Percentiles rank a stretch among this genome's conserved stretches.
Evolutionary conservation across 495 filamentous ascomycete species (phyloP).

Genomic region (Lophiostoma macrostomum): DNA sequence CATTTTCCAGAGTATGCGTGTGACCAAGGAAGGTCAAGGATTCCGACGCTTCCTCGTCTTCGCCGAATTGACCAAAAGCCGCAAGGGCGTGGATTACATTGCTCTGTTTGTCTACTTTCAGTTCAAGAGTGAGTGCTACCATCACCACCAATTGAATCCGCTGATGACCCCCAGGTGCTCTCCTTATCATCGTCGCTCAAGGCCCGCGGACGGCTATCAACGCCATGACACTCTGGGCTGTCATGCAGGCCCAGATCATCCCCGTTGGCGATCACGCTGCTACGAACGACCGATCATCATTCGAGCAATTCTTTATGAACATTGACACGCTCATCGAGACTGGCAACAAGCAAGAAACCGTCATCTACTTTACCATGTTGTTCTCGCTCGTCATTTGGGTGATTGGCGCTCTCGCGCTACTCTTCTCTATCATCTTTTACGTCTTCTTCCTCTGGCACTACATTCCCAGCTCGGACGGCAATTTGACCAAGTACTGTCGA

Average conservation of each 20-base stretch:
- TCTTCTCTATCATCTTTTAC: constrained; percentile 72
- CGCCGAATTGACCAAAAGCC: constrained; percentile 84
- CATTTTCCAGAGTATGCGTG: constrained; percentile 71
- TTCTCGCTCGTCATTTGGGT: constrained; percentile 91
- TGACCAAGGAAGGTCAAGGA: constrained; percentile 61
- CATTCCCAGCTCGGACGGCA: constrained; percentile 75
- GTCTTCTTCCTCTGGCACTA: constrained; percentile 85
- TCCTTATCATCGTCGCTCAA: constrained; percentile 82
- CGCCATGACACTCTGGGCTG: constrained; percentile 78
- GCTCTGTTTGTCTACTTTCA: constrained; percentile 93
- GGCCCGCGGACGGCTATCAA: constrained; percentile 90
- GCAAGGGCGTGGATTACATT: constrained; percentile 85
- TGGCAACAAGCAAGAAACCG: constrained; percentile 65
- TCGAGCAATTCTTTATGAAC: constrained; percentile 54
- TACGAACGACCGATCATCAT: constrained; percentile 44
- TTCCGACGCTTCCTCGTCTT: constrained; percentile 92
- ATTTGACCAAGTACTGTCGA: constrained; percentile 77
- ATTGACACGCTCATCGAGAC: constrained; percentile 63
- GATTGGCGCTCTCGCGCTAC: constrained; percentile 70
- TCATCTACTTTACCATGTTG: constrained; percentile 82
- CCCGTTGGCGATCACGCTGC: constrained; percentile 54
- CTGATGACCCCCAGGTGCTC: constrained; percentile 59
- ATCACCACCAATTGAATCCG: constrained; percentile 6
- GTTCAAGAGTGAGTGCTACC: constrained; percentile 71
- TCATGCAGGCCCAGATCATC: constrained; percentile 66